phyloP scores from a whole-genome alignment of 208 protist genomes.

The Leishmania mexicana region DNA sequence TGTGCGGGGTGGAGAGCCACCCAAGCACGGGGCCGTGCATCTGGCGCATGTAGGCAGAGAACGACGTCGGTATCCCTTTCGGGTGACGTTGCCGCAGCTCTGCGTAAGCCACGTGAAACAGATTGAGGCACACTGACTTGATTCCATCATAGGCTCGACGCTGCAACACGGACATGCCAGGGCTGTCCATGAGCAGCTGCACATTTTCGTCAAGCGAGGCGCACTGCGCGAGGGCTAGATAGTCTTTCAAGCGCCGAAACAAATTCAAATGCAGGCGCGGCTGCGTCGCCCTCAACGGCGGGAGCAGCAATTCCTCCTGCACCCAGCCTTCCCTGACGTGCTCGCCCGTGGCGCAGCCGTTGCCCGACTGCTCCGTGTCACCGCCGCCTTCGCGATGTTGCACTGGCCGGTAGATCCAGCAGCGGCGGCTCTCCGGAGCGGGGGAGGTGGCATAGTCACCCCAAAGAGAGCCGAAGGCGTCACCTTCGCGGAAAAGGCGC shows the following conservation, averaged over 20 bases:
- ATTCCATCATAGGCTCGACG: slow-evolving; percentile 73
- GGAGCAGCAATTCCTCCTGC: slow-evolving; percentile 59
- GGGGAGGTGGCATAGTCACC: slow-evolving; percentile 30
- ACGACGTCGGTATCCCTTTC: slow-evolving; percentile 27
- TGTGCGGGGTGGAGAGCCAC: slow-evolving; percentile 71
- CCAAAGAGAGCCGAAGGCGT: slow-evolving; percentile 9
- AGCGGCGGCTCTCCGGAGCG: slow-evolving; percentile 25
- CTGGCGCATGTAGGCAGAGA: slow-evolving; percentile 55
- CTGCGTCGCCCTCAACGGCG: slow-evolving; percentile 39
- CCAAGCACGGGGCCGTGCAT: slow-evolving; percentile 47
- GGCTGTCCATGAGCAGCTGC: slow-evolving; percentile 57
- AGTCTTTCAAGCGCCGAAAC: slow-evolving; percentile 67
- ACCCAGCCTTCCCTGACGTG: slow-evolving; percentile 53
- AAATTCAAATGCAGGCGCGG: slow-evolving; percentile 63
- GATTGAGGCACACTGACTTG: slow-evolving; percentile 65
- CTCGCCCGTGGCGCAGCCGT: not conserved
- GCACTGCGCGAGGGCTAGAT: slow-evolving; percentile 49
- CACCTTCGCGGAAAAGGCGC: slow-evolving; percentile 20
- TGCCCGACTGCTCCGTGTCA: slow-evolving; percentile 14
- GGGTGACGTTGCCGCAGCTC: slow-evolving; percentile 70
- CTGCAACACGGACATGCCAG: slow-evolving; percentile 77
- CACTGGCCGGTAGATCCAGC: slow-evolving; percentile 33
- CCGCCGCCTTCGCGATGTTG: slow-evolving; percentile 27
- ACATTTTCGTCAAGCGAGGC: slow-evolving; percentile 43
- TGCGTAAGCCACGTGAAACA: slow-evolving; percentile 76